These are phyloP conservation scores for Syncephalastrum monosporum DNA, from an alignment of 371 early-diverging fungal species.

Conservation along the genomic window DNA sequence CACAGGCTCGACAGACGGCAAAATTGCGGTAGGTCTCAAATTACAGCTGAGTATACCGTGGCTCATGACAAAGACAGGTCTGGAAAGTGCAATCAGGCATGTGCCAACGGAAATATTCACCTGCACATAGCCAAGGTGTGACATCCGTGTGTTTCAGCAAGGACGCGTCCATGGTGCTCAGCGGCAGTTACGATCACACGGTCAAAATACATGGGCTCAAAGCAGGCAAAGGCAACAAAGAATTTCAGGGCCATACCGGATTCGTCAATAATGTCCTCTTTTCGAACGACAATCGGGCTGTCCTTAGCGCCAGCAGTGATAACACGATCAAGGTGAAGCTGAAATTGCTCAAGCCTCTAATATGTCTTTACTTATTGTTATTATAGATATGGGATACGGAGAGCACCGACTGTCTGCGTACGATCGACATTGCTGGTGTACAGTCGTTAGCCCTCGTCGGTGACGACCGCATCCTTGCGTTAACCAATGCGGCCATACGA, in stretches of 20 bases:
- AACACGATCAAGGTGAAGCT: conserved; percentile 77
- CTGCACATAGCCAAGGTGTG: conserved; percentile 86
- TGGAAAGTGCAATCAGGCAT: conserved; percentile 84
- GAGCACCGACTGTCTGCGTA: conserved; percentile 18
- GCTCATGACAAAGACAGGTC: conserved; percentile 26
- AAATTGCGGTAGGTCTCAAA: conserved; percentile 60
- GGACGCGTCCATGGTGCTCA: conserved; percentile 76
- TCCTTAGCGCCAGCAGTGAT: conserved; percentile 84
- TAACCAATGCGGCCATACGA: conserved; percentile 23
- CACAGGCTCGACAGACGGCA: conserved; percentile 84
- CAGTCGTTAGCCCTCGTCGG: conserved; percentile 21
- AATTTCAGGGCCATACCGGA: conserved; percentile 87
- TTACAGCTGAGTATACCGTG: background rate
- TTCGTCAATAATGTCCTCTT: conserved; percentile 82
- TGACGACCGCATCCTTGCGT: conserved; percentile 18
- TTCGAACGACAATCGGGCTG: conserved; percentile 59
- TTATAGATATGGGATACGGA: conserved; percentile 18
- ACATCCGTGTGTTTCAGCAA: conserved; percentile 73
- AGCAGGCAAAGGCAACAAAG: conserved; percentile 84
- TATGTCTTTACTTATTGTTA: background rate
- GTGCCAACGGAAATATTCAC: conserved; percentile 67
- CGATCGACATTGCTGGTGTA: conserved; percentile 14
- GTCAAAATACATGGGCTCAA: conserved; percentile 85
- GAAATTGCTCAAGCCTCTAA: too few relatives aligned
- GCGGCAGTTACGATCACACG: conserved; percentile 77